phyloP scores from a whole-genome alignment of 768 basidiomycete genomes.

The Boletus vermiculosoides region DNA sequence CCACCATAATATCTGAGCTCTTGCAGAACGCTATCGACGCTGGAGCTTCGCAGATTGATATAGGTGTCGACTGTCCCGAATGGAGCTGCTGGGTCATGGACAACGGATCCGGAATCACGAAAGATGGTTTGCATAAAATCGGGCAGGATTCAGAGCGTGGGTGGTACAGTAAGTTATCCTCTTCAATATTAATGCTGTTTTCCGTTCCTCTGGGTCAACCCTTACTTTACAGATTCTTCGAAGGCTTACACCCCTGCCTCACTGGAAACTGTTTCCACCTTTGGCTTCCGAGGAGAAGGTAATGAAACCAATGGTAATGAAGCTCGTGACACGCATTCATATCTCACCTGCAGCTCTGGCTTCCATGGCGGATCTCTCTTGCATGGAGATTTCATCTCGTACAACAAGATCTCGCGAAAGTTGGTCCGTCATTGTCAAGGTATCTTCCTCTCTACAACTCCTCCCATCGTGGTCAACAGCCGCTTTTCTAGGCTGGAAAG shows the following conservation, averaged over 20 bases:
- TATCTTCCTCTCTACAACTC: slow-evolving; percentile 24
- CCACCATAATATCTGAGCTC: slow-evolving; percentile 80
- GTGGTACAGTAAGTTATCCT: slow-evolving; percentile 63
- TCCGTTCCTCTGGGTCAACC: background rate
- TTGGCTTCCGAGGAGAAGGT: slow-evolving; percentile 97
- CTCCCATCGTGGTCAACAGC: background rate
- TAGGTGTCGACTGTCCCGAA: slow-evolving; percentile 70
- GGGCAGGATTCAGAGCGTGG: slow-evolving; percentile 50
- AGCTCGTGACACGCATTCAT: slow-evolving; percentile 8
- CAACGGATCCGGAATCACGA: slow-evolving; percentile 75
- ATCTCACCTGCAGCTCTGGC: slow-evolving; percentile 60
- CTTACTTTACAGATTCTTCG: slow-evolving; percentile 56
- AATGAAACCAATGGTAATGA: slow-evolving; percentile 4
- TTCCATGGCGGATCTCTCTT: slow-evolving; percentile 75
- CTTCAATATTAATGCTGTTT: background rate
- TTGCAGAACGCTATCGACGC: slow-evolving; percentile 91
- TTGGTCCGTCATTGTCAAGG: slow-evolving; percentile 81
- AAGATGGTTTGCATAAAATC: slow-evolving; percentile 54
- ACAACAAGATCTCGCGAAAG: slow-evolving; percentile 59
- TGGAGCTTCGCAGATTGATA: slow-evolving; percentile 60
- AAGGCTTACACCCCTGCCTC: slow-evolving; percentile 59
- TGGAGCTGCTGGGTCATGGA: slow-evolving; percentile 88
- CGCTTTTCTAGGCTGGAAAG: slow-evolving; percentile 53
- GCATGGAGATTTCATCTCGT: slow-evolving; percentile 82
- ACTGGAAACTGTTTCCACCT: slow-evolving; percentile 56